phyloP scores from a whole-genome alignment of 495 filamentous ascomycete species.

The Wilcoxina mikolae region DNA sequence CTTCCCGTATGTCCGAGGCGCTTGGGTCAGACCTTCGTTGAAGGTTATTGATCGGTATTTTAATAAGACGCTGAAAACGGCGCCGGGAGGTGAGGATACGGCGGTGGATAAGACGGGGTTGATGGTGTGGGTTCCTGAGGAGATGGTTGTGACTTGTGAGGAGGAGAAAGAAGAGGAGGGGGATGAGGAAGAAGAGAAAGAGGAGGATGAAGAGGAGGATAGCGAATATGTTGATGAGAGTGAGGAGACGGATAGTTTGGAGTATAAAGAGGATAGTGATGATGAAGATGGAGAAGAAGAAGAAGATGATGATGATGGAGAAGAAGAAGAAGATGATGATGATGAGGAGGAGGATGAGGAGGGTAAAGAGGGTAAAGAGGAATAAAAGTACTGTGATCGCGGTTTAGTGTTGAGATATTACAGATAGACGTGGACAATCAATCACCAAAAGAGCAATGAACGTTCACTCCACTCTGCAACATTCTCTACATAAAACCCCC shows the following conservation, averaged over 20 bases:
- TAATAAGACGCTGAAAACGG: constrained; percentile 64
- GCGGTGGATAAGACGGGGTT: neutral
- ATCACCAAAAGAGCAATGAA: neutral
- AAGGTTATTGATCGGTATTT: constrained; percentile 78
- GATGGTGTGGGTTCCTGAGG: constrained; percentile 4
- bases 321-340: neutral
- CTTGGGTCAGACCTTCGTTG: constrained; percentile 59
- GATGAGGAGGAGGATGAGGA: neutral
- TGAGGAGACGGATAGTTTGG: neutral
- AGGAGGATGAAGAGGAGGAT: neutral
- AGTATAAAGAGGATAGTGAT: neutral
- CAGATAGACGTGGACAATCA: neutral
- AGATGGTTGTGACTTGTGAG: neutral
- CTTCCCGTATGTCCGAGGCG: constrained; percentile 41
- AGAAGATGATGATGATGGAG: neutral
- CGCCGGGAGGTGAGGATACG: constrained; percentile 34
- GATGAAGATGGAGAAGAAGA: neutral
- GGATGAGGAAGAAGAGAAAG: neutral
- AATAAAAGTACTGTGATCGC: too few species aligned
- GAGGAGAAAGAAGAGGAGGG: neutral
- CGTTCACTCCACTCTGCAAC: neutral
- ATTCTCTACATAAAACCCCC: neutral
- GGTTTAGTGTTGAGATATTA: too few species aligned
- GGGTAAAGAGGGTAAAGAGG: neutral
- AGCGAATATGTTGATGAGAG: neutral